A percentile compares a stretch with the other conserved stretches of the same genome.
These are phyloP conservation scores for Omphalea diandra DNA, from an alignment of 441 rosid genomes.

Conservation along the genomic window DNA sequence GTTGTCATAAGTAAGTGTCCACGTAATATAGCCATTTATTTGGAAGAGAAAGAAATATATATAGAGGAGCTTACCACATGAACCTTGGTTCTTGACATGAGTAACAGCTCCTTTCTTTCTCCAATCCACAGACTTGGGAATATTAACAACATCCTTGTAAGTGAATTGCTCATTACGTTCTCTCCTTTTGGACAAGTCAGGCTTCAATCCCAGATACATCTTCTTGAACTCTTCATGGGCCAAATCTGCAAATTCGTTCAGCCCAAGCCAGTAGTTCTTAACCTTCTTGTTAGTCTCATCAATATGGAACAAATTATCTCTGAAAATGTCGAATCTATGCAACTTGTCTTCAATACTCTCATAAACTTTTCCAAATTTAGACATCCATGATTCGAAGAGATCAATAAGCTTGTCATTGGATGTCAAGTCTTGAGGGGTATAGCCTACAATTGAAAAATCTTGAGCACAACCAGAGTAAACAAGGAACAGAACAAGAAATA, in stretches of 20 bases:
- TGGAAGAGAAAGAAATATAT: too few species aligned
- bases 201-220: conserved; percentile 51
- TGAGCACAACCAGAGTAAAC: too few species aligned
- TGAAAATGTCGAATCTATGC: conserved; percentile 57
- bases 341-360: conserved; percentile 59
- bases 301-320: conserved; percentile 64
- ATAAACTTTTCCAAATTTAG: conserved; percentile 51
- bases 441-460: conserved; percentile 54
- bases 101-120: conserved; percentile 85
- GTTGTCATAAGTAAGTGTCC: too few species aligned
- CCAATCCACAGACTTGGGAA: conserved; percentile 74
- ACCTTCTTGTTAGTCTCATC: conserved; percentile 57
- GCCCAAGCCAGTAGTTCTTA: conserved; percentile 62
- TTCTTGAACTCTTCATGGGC: conserved; percentile 69
- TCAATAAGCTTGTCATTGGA: conserved; percentile 55
- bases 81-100: conserved; percentile 73
- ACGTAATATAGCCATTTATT: too few species aligned
- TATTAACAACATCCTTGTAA: conserved; percentile 33
- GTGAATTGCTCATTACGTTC: conserved; percentile 11
- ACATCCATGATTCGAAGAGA: conserved; percentile 69
- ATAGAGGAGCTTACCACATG: too few species aligned
- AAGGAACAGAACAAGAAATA: too few species aligned
- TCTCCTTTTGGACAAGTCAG: conserved; percentile 24
- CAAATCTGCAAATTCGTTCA: conserved; percentile 72
- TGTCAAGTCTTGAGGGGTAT: conserved; percentile 50